Base-by-base conservation (phyloP, 768 basidiomycete genomes). In the Strobilomyces dryophilus region DNA sequence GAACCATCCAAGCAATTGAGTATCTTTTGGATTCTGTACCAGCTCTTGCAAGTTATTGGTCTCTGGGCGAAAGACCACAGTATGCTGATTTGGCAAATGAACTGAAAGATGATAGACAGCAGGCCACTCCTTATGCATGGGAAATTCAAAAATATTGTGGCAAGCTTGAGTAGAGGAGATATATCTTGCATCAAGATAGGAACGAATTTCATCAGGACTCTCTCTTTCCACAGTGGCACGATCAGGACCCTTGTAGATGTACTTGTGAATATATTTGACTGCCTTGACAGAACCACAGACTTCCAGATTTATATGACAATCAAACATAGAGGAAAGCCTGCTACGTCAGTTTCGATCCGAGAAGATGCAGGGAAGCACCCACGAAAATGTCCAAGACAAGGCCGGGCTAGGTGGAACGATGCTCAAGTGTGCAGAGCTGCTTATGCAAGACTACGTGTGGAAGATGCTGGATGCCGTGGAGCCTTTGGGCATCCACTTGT, bases 271-370 rank as follows among this genome's bases (percentile, higher is more conserved):
- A 21, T 82, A 82, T 48, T 79, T 78, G 60, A 76, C 47, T 3
- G 76, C 57, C 8, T 63, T 64, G 35, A 80, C 56, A 9, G 70
- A 72, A 0, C 61, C 63, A 45, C 61, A 66, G 47, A 71, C 71
- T 55, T 82, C 79, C 1, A 79, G 53, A 64, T 82, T 83, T 57
- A 80, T 78, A 51, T 82, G 77, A 54, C 77, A 78, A 49, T 71
- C 21, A 53, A 70, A 78, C 21, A 66, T 59, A 0, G 34, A 35
- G 34, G 34, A 35, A 10, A 10, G 34, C 4, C 34, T 35, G 11
- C 11, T 35, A 10, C 34, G 15, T 15, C 15, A 35, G 11, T 35
- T 35, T 10, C 34, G 15, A 4, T 35, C 34, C 11, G 11, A 35
- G 3, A 10, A 10, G 4, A 4, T 35, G 10, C 5, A 35, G 11